Evolutionary conservation across 805 yeast species (phyloP).

Genomic region (Cyberlindnera suaveolens): DNA sequence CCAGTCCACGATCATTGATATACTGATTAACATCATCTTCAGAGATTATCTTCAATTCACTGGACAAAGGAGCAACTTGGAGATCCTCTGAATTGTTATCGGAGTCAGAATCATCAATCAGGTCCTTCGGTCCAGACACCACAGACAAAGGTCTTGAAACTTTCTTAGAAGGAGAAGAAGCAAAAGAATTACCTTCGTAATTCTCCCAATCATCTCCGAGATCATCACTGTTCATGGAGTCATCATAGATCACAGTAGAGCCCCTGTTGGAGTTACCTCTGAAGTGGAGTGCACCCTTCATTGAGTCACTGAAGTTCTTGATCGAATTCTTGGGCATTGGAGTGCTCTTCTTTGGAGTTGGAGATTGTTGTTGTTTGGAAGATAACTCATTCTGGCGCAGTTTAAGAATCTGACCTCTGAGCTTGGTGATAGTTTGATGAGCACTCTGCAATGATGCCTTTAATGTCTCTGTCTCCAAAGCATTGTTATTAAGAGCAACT

Average conservation of each 20-base stretch:
- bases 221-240: slow-evolving; percentile 14
- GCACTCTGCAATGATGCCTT: slow-evolving; percentile 60
- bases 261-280: slow-evolving; percentile 21
- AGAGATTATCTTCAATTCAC: slow-evolving; percentile 17
- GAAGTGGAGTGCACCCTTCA: slow-evolving; percentile 13
- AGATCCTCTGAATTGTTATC: slow-evolving; percentile 20
- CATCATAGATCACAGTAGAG: slow-evolving; percentile 19
- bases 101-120: slow-evolving; percentile 20
- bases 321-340: slow-evolving; percentile 11
- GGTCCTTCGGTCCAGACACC: slow-evolving; percentile 7
- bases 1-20: slow-evolving; percentile 25
- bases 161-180: slow-evolving; percentile 12
- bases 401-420: slow-evolving; percentile 34
- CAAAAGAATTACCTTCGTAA: slow-evolving; percentile 20
- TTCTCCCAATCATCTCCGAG: slow-evolving; percentile 24
- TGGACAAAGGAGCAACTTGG: slow-evolving; percentile 18
- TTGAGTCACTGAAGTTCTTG: slow-evolving; percentile 10
- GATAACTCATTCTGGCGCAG: slow-evolving; percentile 22
- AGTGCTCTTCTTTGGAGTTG: slow-evolving; percentile 10
- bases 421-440: slow-evolving; percentile 52
- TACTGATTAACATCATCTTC: slow-evolving; percentile 24
- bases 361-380: slow-evolving; percentile 6
- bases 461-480: slow-evolving; percentile 60
- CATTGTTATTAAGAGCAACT: slow-evolving; percentile 35
- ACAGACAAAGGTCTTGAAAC: slow-evolving; percentile 13